A percentile compares a stretch with the other conserved stretches of the same genome.
Conservation (phyloP, 2,329 filamentous ascomycete genomes). For the Rutstroemia sp. region DNA sequence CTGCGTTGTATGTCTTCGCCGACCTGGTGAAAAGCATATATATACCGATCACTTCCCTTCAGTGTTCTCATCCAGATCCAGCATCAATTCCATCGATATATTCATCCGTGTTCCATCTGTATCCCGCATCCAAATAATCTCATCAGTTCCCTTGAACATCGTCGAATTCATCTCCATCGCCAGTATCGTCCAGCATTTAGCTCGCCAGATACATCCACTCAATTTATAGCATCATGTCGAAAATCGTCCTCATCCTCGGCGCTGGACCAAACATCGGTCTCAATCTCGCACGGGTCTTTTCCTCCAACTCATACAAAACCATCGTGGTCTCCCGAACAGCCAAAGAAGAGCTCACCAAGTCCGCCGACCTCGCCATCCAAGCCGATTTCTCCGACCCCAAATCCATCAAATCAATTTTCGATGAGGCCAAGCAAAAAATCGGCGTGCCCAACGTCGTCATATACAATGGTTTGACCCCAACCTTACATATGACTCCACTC, state of each 20-base stretch:
- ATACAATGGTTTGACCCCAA: constrained; percentile 32
- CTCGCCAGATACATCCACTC: too few species aligned
- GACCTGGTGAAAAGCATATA: too few species aligned
- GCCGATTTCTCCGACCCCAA: constrained; percentile 31
- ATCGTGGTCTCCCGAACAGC: constrained; percentile 31
- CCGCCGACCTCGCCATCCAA: constrained; percentile 29
- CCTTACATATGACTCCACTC: neutral
- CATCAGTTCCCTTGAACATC: too few species aligned
- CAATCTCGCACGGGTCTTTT: constrained; percentile 30
- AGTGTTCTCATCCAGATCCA: too few species aligned
- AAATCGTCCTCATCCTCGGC: constrained; percentile 34
- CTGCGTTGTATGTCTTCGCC: too few species aligned
- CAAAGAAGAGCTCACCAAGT: constrained; percentile 21
- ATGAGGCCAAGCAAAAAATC: constrained; percentile 29
- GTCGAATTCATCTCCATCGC: too few species aligned
- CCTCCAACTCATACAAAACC: constrained; percentile 33
- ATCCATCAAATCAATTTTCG: constrained; percentile 28
- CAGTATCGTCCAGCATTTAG: too few species aligned
- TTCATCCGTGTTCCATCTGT: too few species aligned
- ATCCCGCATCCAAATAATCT: too few species aligned
- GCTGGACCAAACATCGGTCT: constrained; percentile 35
- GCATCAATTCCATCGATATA: too few species aligned
- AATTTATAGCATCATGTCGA: neutral
- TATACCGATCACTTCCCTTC: too few species aligned
- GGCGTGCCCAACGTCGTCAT: constrained; percentile 37